phyloP scores from a whole-genome alignment of 1,284 basidiomycete species.

The Inonotus hispidus region DNA sequence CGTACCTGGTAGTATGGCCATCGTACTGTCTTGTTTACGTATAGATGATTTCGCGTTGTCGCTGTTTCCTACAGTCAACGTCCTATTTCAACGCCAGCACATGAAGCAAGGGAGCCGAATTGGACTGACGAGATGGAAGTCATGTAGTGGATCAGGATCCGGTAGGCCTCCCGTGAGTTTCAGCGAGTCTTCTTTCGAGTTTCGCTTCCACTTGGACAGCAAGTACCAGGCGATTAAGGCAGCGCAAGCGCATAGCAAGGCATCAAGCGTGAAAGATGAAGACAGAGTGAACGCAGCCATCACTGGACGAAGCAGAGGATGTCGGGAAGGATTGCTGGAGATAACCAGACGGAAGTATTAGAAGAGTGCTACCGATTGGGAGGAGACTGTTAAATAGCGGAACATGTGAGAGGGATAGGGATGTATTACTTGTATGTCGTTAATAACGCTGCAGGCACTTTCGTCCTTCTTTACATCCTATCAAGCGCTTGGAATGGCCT shows the following conservation, averaged over 20 bases:
- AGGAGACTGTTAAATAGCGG: neutral
- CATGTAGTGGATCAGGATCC: slow-evolving; percentile 29
- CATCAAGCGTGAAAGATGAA: neutral
- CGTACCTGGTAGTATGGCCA: slow-evolving; percentile 33
- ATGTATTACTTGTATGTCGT: neutral
- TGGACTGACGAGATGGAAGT: slow-evolving; percentile 24
- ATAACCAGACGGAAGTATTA: neutral
- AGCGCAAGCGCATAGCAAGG: neutral
- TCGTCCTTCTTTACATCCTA: neutral
- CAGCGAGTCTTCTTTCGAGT: neutral
- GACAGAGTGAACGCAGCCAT: neutral
- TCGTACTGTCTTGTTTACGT: slow-evolving; percentile 33
- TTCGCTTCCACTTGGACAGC: neutral
- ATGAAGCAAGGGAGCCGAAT: neutral
- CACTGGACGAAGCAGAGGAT: neutral
- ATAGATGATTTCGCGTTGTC: slow-evolving; percentile 31
- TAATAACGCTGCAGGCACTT: neutral
- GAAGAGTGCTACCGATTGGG: neutral
- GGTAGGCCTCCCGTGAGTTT: slow-evolving; percentile 16
- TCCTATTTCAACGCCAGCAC: slow-evolving; percentile 24
- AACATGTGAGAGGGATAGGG: neutral
- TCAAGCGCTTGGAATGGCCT: neutral
- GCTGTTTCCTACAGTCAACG: slow-evolving; percentile 22
- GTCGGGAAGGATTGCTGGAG: neutral
- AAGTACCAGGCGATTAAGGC: neutral